Conservation (phyloP, 306 rosid species). For the Medicago lupulina region DNA sequence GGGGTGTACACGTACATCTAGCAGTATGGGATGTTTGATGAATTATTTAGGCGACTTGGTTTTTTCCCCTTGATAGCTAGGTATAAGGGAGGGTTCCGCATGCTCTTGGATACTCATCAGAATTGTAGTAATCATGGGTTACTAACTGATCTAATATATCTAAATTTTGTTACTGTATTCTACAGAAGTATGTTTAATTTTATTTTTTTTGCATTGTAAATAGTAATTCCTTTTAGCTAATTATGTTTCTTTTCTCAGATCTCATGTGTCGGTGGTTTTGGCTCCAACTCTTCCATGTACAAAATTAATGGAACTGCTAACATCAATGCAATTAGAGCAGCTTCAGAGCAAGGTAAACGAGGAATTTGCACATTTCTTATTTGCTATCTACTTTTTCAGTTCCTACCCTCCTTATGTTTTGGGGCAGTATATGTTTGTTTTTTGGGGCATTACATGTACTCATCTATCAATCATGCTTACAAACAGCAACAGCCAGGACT, state of each 20-base stretch:
- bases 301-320: conserved; percentile 97
- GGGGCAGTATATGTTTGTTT: not conserved
- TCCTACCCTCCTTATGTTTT: conserved; percentile 30
- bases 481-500: not conserved
- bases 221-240: conserved; percentile 43
- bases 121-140: conserved; percentile 13
- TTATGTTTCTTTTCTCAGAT: conserved; percentile 61
- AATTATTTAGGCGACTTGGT: too few relatives aligned
- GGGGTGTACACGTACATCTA: too few relatives aligned
- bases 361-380: not conserved
- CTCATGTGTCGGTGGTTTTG: conserved; percentile 98
- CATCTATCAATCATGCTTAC: conserved; percentile 14
- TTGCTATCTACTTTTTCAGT: conserved; percentile 26
- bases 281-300: conserved; percentile 93
- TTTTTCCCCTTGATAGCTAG: too few relatives aligned
- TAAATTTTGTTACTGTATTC: conserved; percentile 35
- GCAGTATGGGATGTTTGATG: too few relatives aligned
- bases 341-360: conserved; percentile 82
- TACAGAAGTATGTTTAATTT: not conserved
- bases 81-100: too few relatives aligned
- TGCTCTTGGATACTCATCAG: too few relatives aligned
- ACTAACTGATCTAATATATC: conserved; percentile 26
- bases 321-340: conserved; percentile 91
- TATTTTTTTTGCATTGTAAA: conserved; percentile 13
- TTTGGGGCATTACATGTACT: not conserved